Conservation (phyloP, 2,329 filamentous ascomycete genomes). For the Trichophyton simii region DNA sequence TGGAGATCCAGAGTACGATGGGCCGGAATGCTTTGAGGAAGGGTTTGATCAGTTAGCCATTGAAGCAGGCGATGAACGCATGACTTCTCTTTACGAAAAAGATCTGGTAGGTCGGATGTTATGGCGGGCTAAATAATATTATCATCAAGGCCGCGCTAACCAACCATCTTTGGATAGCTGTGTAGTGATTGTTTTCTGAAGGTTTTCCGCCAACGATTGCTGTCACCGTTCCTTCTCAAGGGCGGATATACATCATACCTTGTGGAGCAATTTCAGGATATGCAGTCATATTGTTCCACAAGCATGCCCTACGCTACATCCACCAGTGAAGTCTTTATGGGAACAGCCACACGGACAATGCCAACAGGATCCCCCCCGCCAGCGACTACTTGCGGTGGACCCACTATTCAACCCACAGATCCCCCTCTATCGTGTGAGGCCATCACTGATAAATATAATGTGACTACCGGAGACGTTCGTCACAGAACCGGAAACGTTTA, state of each 20-base stretch:
- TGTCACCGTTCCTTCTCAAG: slow-evolving; percentile 11
- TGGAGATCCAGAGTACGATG: not conserved
- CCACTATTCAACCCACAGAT: not conserved
- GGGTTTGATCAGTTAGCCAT: not conserved
- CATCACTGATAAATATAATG: not conserved
- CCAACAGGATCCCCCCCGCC: not conserved
- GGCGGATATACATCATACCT: slow-evolving; percentile 13
- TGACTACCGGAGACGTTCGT: not conserved
- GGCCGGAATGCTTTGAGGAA: not conserved
- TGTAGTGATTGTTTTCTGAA: slow-evolving; percentile 16
- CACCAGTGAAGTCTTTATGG: slow-evolving; percentile 5
- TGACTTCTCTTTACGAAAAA: not conserved
- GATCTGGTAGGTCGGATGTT: not conserved
- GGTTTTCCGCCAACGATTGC: slow-evolving; percentile 13
- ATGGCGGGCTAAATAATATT: not conserved
- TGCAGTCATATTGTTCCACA: slow-evolving; percentile 14
- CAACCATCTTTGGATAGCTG: not conserved
- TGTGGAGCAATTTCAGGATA: slow-evolving; percentile 13
- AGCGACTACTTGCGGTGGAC: not conserved
- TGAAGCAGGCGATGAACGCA: not conserved
- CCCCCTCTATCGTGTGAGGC: not conserved
- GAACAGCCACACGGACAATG: slow-evolving; percentile 8
- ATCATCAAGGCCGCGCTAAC: not conserved
- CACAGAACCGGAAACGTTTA: not conserved
- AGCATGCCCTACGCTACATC: slow-evolving; percentile 9